Conservation (phyloP, 257 asterid species). For the Avicennia marina region DNA sequence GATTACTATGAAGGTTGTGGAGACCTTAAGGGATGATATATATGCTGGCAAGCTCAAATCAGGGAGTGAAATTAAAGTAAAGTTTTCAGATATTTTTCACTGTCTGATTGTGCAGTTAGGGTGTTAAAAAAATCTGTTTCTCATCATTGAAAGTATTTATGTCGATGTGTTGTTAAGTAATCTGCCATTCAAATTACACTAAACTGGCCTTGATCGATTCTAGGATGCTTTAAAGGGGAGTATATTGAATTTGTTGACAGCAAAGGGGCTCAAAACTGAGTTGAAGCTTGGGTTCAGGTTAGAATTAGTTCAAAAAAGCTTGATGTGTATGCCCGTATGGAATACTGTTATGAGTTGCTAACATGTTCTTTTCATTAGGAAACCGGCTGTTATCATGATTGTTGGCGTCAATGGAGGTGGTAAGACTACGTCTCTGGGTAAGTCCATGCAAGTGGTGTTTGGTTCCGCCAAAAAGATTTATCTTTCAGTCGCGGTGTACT, state of each 20-base stretch:
- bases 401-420: constrained; percentile 99
- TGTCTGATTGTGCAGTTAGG: neutral
- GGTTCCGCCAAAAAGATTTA: no score
- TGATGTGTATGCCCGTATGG: neutral
- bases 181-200: constrained; percentile 7
- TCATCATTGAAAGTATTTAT: neutral
- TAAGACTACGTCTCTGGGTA: constrained; percentile 96
- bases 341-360: constrained; percentile 15
- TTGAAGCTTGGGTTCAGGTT: constrained; percentile 88
- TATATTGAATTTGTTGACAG: constrained; percentile 67
- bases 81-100: neutral
- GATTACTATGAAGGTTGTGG: constrained; percentile 85
- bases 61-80: constrained; percentile 87
- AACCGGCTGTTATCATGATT: constrained; percentile 91
- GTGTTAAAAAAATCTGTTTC: neutral
- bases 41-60: constrained; percentile 89
- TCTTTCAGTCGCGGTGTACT: no score
- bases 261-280: constrained; percentile 79
- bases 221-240: constrained; percentile 83
- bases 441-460: constrained; percentile 20
- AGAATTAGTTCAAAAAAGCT: constrained; percentile 17
- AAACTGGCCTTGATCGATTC: constrained; percentile 17
- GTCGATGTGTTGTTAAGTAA: neutral
- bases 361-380: constrained; percentile 41
- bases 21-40: constrained; percentile 87